phyloP scores from a whole-genome alignment of 2,329 filamentous ascomycete species.

The Colletotrichum cereale region DNA sequence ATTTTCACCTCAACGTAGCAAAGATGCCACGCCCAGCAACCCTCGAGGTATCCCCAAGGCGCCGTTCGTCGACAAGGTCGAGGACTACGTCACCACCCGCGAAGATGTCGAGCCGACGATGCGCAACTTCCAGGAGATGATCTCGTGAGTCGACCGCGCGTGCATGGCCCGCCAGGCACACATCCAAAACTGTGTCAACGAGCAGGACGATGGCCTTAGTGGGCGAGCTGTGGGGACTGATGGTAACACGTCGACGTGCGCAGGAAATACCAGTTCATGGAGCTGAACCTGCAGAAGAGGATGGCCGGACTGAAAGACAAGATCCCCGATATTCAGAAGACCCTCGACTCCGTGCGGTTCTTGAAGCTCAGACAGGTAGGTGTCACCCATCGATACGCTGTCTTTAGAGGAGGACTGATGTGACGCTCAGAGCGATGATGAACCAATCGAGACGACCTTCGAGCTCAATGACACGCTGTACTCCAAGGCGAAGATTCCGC shows the following conservation, averaged over 20 bases:
- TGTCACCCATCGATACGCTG: not conserved
- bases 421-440: slow-evolving; percentile 60
- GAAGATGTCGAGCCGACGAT: slow-evolving; percentile 85
- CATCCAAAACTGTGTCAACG: not conserved
- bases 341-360: slow-evolving; percentile 90
- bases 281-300: slow-evolving; percentile 89
- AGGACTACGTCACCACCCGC: slow-evolving; percentile 85
- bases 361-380: slow-evolving; percentile 80
- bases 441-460: slow-evolving; percentile 91
- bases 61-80: slow-evolving; percentile 88
- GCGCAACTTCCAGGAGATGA: slow-evolving; percentile 92
- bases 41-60: slow-evolving; percentile 86
- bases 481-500: slow-evolving; percentile 84
- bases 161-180: not conserved
- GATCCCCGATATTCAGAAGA: slow-evolving; percentile 97
- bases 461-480: slow-evolving; percentile 97
- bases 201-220: not conserved
- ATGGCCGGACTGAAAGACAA: slow-evolving; percentile 89
- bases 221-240: not conserved
- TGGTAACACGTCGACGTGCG: slow-evolving; percentile 45
- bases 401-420: slow-evolving; percentile 12
- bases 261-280: slow-evolving; percentile 99
- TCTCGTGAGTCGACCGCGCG: slow-evolving; percentile 73
- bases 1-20: slow-evolving; percentile 46
- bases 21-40: slow-evolving; percentile 74